These are phyloP conservation scores for Stemphylium beticola DNA, from an alignment of 2,329 filamentous ascomycete genomes.

Conservation along the genomic window DNA sequence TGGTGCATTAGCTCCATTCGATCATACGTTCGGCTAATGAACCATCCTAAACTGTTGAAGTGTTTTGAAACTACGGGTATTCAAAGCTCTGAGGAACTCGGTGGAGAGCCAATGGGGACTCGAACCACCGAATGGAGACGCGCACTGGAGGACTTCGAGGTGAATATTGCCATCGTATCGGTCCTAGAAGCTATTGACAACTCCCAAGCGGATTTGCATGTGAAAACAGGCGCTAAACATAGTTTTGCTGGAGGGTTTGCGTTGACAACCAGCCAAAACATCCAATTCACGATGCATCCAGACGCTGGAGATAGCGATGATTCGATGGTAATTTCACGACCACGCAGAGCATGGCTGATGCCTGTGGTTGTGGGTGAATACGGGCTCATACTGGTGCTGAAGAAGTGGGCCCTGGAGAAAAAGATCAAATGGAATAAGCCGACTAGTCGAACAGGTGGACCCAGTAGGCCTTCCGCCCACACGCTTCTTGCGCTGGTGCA, in stretches of 20 bases:
- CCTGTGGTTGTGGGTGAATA: neutral
- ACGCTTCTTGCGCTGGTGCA: neutral
- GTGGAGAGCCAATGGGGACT: neutral
- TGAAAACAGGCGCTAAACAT: neutral
- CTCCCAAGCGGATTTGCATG: neutral
- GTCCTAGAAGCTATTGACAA: constrained; percentile 2
- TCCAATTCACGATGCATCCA: neutral
- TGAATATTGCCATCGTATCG: neutral
- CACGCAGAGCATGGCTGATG: constrained; percentile 6
- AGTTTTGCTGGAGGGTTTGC: constrained; percentile 1
- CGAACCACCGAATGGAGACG: neutral
- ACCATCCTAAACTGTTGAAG: no score
- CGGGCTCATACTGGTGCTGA: neutral
- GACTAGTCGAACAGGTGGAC: neutral
- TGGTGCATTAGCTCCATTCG: neutral
- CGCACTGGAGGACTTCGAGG: neutral
- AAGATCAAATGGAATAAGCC: neutral
- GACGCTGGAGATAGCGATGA: neutral
- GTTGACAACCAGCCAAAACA: neutral
- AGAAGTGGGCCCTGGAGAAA: neutral
- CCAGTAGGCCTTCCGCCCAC: neutral
- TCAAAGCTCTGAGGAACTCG: neutral
- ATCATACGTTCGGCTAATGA: neutral
- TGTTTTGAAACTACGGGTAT: no score
- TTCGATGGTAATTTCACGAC: neutral